Evolutionary conservation across 2,329 filamentous ascomycete species (phyloP), one percentile per base, ranked within the genome.

Genomic region (Lasiodiplodia sp.): DNA sequence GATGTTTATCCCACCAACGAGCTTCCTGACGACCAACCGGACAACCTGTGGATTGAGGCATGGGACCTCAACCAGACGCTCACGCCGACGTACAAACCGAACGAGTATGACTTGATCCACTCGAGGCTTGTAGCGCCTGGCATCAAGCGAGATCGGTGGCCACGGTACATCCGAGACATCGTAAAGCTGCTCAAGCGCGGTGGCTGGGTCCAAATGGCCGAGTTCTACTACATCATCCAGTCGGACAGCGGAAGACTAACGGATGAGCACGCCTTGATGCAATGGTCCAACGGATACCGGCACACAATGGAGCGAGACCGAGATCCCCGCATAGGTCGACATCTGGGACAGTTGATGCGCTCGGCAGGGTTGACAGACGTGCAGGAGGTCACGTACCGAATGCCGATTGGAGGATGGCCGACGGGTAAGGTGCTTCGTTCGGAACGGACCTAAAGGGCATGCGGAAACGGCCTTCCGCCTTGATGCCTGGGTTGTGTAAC

Each of bases 191-290:
- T 94, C 71, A 90, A 88, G 63, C 90, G 89, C 6, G 91, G 90
- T 2, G 94, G 94, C 1, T 97, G 93, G 93, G 86, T 92, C 69
- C 93, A 97, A 76, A 90, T 97, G 86, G 87, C 92, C n/a, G 94
- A 97, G 76, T 87, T 94, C 73, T 93, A 96, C 75, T 91, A 90
- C 78, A 93, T 93, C 71, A 89, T 92, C 31, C 94, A 97, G 78
- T 97, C 93, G 0, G 89, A 95, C 73, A 96, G 92, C 74, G 93
- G 93, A 5, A 89, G 88, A n/a, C 81, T 96, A 73, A 89, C 88
- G 12, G 85, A 89, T 16, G 64, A 76, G 7, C 76, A 78, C 58
- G 76, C 76, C 7, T 69, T 82, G 12, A 73, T 74, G 34, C 73
- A 74, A 55, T 82, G 80, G 80, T 79, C 75, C 71, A 69, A 70